Evolutionary conservation across 1,284 basidiomycete species (phyloP).

Genomic region (Moesziomyces globuligerus): DNA sequence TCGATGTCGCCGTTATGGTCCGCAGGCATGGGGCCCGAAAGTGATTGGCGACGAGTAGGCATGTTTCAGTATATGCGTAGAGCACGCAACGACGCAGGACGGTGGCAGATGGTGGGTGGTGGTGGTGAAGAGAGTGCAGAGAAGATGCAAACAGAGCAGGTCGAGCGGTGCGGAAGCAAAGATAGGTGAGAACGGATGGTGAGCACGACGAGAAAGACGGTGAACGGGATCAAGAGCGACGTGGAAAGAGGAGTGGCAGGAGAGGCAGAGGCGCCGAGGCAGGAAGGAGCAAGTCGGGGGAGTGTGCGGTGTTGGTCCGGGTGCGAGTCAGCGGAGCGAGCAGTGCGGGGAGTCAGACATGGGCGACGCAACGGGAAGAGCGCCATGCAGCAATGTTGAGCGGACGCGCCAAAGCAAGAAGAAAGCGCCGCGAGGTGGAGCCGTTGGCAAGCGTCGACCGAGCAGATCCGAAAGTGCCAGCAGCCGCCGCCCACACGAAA

Average conservation of each 20-base stretch:
- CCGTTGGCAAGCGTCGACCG: slow-evolving; percentile 21
- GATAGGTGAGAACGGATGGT: neutral
- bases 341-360: neutral
- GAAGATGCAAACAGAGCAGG: no score
- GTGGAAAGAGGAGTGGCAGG: neutral
- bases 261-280: neutral
- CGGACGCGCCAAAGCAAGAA: slow-evolving; percentile 6
- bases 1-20: slow-evolving; percentile 17
- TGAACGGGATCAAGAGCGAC: neutral
- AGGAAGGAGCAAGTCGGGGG: no score
- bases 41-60: slow-evolving; percentile 32
- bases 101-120: neutral
- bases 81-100: no score
- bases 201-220: no score
- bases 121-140: neutral
- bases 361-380: slow-evolving; percentile 1
- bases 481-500: neutral
- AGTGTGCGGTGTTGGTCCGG: neutral
- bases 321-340: neutral
- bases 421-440: neutral
- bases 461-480: slow-evolving; percentile 19
- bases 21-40: slow-evolving; percentile 30
- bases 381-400: slow-evolving; percentile 7
- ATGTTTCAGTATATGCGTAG: slow-evolving; percentile 4
- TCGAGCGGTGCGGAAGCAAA: neutral